Evolutionary conservation across 306 rosid species (phyloP).

Genomic region (Sphenostylis stenocarpa): DNA sequence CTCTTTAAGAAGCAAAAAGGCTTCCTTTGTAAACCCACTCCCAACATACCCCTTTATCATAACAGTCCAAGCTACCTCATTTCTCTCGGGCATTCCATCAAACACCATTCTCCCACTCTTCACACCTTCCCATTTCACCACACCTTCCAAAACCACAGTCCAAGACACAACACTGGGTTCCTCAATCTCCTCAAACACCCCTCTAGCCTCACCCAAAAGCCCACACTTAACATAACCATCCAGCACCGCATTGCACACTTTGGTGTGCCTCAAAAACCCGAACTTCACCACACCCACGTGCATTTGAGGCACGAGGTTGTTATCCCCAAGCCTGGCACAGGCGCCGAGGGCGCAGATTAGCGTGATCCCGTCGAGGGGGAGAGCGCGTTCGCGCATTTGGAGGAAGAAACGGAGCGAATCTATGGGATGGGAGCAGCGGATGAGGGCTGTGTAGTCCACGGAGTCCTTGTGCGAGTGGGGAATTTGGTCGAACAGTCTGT

Average conservation of each 20-base stretch:
- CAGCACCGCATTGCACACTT: conserved; percentile 62
- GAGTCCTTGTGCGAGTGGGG: conserved; percentile 64
- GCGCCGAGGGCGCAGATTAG: conserved; percentile 46
- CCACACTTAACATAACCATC: conserved; percentile 72
- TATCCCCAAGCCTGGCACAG: conserved; percentile 50
- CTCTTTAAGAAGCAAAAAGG: conserved; percentile 48
- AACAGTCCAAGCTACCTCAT: conserved; percentile 81
- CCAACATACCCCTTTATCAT: conserved; percentile 63
- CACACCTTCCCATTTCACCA: conserved; percentile 62
- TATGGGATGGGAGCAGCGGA: conserved; percentile 46
- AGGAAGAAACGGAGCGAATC: conserved; percentile 47
- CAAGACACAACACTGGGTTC: conserved; percentile 67
- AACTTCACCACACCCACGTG: conserved; percentile 49
- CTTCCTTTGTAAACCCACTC: conserved; percentile 50
- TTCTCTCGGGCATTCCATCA: conserved; percentile 68
- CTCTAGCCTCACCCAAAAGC: conserved; percentile 46
- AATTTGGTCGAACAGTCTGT: conserved; percentile 56
- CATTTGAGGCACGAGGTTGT: conserved; percentile 42
- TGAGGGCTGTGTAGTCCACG: conserved; percentile 67
- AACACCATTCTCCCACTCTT: conserved; percentile 59
- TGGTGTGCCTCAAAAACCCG: conserved; percentile 45
- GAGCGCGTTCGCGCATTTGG: conserved; percentile 47
- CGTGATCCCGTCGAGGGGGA: conserved; percentile 51
- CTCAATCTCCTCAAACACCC: conserved; percentile 58
- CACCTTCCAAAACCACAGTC: conserved; percentile 72